Conservation (phyloP, 345 rosid species). For the Bretschneidera sinensis region DNA sequence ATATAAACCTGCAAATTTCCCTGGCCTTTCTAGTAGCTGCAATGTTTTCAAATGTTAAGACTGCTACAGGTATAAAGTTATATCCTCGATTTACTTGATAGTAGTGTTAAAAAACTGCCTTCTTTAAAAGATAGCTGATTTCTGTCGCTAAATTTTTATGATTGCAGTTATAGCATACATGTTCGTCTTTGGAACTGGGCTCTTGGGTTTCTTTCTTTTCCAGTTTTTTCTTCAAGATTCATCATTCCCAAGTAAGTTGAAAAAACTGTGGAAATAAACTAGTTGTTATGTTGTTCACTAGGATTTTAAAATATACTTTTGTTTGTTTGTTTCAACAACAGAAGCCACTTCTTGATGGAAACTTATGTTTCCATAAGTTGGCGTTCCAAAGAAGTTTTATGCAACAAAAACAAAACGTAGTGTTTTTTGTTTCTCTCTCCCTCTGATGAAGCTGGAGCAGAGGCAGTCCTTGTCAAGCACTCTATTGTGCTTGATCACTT, state of each 20-base stretch:
- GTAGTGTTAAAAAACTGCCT: neutral
- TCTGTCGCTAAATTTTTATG: constrained; percentile 12
- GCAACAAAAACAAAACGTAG: too few relatives aligned
- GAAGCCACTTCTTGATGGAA: neutral
- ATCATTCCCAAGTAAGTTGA: constrained; percentile 72
- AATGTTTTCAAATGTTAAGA: constrained; percentile 64
- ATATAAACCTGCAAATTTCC: constrained; percentile 79
- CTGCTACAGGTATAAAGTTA: constrained; percentile 69
- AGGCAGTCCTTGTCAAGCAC: too few relatives aligned
- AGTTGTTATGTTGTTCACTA: neutral
- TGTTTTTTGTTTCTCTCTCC: too few relatives aligned
- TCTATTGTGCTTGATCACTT: too few relatives aligned
- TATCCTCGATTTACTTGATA: constrained; percentile 4
- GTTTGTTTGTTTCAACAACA: neutral
- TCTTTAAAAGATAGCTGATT: constrained; percentile 2
- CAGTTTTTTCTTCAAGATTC: constrained; percentile 53
- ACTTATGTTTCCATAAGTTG: too few relatives aligned
- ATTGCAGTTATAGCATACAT: constrained; percentile 62
- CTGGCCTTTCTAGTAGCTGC: constrained; percentile 67
- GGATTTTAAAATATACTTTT: too few relatives aligned
- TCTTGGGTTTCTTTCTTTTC: constrained; percentile 71
- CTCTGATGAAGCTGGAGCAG: too few relatives aligned
- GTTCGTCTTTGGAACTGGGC: constrained; percentile 75
- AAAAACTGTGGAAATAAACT: constrained; percentile 9
- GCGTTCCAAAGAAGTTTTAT: too few relatives aligned